phyloP scores from a whole-genome alignment of 495 filamentous ascomycete species.

The Neurospora sp. region DNA sequence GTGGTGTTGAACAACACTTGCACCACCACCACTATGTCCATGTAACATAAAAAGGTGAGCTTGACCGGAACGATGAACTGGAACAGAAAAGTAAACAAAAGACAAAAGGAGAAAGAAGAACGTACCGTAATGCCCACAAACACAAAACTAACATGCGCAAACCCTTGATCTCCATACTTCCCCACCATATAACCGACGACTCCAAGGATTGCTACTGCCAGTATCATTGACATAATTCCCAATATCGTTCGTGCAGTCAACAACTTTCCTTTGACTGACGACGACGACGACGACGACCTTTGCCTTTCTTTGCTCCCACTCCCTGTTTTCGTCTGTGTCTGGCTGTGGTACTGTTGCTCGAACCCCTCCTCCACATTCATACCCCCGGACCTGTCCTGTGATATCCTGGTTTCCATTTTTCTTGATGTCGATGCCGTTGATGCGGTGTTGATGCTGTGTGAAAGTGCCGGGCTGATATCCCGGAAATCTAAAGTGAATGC shows the following conservation, averaged over 20 bases:
- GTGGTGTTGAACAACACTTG: not conserved
- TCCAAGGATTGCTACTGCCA: slow-evolving; percentile 11
- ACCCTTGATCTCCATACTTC: slow-evolving; percentile 6
- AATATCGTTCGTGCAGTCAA: slow-evolving; percentile 7
- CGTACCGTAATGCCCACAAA: slow-evolving; percentile 13
- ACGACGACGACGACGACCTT: not conserved
- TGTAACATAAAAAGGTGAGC: not conserved
- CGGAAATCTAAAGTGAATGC: not conserved
- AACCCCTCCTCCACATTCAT: not conserved
- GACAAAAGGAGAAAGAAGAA: not conserved
- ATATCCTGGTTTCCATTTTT: not conserved
- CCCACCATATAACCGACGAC: slow-evolving; percentile 13
- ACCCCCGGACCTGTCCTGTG: not conserved
- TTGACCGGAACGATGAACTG: not conserved
- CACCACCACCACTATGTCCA: not conserved
- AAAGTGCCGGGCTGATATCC: not conserved
- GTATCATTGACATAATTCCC: slow-evolving; percentile 1
- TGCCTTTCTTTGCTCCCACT: not conserved
- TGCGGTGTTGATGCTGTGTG: not conserved
- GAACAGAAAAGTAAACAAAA: not conserved
- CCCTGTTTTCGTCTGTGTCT: not conserved
- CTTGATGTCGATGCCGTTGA: not conserved
- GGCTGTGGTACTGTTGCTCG: not conserved
- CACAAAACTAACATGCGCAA: slow-evolving; percentile 16
- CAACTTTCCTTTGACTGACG: not conserved